These are phyloP conservation scores for Rhodotorula sp. DNA, from an alignment of 1,284 basidiomycete species.

Conservation along the genomic window DNA sequence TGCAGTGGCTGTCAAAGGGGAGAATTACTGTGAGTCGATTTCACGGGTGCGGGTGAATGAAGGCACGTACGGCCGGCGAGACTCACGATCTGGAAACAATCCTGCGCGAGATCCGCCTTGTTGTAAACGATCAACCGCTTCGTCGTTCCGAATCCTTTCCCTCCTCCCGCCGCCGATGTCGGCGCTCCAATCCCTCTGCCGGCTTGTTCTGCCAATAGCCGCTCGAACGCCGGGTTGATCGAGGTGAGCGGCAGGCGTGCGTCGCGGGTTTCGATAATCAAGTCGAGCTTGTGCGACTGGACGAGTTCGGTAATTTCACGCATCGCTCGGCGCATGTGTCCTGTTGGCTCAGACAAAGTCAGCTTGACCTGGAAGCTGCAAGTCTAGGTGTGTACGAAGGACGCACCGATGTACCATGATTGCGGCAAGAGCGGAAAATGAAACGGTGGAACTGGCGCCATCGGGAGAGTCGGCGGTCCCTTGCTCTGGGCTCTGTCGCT, in stretches of 20 bases:
- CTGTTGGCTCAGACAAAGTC: constrained; percentile 54
- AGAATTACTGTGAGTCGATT: background rate
- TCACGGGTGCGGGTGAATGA: background rate
- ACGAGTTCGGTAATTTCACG: constrained; percentile 72
- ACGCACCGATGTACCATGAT: constrained; percentile 40
- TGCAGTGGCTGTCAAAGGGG: constrained; percentile 49
- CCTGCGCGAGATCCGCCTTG: constrained; percentile 86
- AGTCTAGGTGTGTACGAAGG: background rate
- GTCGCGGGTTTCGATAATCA: constrained; percentile 93
- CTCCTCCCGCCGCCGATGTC: background rate
- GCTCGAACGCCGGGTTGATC: constrained; percentile 85
- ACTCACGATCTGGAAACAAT: constrained; percentile 75
- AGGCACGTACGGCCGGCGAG: background rate
- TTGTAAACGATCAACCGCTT: constrained; percentile 86
- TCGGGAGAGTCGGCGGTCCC: background rate
- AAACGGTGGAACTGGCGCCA: constrained; percentile 28
- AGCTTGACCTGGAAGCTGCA: background rate
- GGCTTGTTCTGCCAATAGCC: constrained; percentile 47
- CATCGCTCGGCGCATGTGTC: constrained; percentile 91
- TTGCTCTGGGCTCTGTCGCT: background rate
- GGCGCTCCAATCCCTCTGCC: constrained; percentile 9
- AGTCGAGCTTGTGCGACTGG: constrained; percentile 65
- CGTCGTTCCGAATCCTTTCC: constrained; percentile 19
- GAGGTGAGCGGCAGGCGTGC: constrained; percentile 88
- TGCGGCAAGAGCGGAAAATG: constrained; percentile 36